Base-by-base conservation (phyloP, 140 eudicot genomes). In the Senecio squalidus region DNA sequence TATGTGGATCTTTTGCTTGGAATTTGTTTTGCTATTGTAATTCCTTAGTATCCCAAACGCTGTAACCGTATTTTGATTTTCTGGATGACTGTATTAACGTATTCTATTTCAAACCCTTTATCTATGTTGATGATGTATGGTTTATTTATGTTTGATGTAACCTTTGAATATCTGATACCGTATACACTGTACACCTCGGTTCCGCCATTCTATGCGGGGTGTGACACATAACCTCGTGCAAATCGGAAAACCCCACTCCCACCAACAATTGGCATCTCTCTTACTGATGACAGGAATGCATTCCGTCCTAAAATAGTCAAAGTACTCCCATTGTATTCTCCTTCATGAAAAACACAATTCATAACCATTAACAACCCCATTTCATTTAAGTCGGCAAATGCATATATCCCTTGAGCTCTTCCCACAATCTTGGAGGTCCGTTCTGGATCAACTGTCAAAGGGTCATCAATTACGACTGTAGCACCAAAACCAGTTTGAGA, bases 341-440 rank as follows among this genome's bases (percentile, higher is more conserved):
- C 85, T 4, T 43, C 71, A 10, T 55, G 64, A 66, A 77, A 77
- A 26, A 45, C 61, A 6, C 15, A 75, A 21, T 48, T 74, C 11
- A 33, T 31, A 41, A 29, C 67, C 66, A 65, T 64, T 28, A 70
- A 6, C 2, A 71, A 48, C n/a, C 58, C 31, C 21, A 55, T 16
- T 14, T 67, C 58, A 14, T 28, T 41, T 21, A 53, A 26, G 18
- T 47, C 75, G 0, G 83, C 67, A 0, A 53, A 54, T 2, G 58
- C 72, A 16, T 59, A 61, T 17, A 72, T 38, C 48, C 83, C 83
- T 44, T 72, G 83, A 1, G 76, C 83, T 61, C 72, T 65, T 53
- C 83, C 83, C 34, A 77, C 60, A 0, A 49, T 17, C 3, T 24
- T 61, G n/a, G 67, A 60, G 18, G 23, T 60, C 0, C 6, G 38